phyloP scores from a whole-genome alignment of 2,329 filamentous ascomycete genomes.

The Fusarium sp. region DNA sequence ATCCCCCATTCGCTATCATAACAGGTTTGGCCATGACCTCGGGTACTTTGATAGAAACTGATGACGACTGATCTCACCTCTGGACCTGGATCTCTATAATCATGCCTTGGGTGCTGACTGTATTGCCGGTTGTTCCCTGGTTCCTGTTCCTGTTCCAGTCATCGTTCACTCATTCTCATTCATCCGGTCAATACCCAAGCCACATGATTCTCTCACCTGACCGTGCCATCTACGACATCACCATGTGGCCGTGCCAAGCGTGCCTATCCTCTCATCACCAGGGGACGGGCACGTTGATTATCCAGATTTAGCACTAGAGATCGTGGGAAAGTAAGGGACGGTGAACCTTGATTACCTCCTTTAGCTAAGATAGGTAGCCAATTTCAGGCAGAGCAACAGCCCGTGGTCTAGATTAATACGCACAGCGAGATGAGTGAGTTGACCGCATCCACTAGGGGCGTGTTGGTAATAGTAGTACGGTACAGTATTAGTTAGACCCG shows the following conservation, averaged over 20 bases:
- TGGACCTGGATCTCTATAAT: background rate
- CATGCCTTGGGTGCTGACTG: background rate
- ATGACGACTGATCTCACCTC: slow-evolving; percentile 28
- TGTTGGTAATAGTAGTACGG: slow-evolving; percentile 15
- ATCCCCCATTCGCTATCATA: slow-evolving; percentile 8
- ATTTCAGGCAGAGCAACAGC: background rate
- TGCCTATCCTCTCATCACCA: slow-evolving; percentile 34
- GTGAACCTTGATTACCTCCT: slow-evolving; percentile 20
- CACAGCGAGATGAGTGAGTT: background rate
- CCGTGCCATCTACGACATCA: slow-evolving; percentile 45
- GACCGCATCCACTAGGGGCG: slow-evolving; percentile 2
- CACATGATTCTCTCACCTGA: slow-evolving; percentile 47
- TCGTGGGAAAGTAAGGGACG: slow-evolving; percentile 35
- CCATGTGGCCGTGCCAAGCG: slow-evolving; percentile 27
- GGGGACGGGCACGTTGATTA: slow-evolving; percentile 29
- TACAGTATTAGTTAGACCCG: background rate
- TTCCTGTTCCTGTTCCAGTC: slow-evolving; percentile 5
- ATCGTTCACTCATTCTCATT: slow-evolving; percentile 28
- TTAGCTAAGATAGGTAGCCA: slow-evolving; percentile 2
- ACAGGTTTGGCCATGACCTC: slow-evolving; percentile 24
- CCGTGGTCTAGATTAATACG: background rate
- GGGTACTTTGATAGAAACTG: slow-evolving; percentile 5
- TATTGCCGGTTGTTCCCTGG: background rate
- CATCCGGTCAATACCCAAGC: slow-evolving; percentile 30
- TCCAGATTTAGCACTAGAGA: slow-evolving; percentile 31